phyloP scores from a whole-genome alignment of 768 basidiomycete species.

The Calocera viscosa region DNA sequence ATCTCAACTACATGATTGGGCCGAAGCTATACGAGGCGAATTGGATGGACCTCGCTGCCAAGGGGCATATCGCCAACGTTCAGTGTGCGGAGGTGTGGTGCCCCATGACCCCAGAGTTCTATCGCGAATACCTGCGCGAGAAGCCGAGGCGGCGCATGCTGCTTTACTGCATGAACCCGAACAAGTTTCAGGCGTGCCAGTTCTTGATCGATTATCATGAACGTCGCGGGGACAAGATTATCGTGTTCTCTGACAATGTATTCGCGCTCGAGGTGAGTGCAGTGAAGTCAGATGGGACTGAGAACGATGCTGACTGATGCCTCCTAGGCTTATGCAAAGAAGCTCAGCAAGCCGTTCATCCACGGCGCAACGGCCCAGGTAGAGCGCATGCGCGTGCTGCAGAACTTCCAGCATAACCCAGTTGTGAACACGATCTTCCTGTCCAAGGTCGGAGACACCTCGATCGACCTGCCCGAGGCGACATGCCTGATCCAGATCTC shows the following conservation, averaged over 20 bases:
- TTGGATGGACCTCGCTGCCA: slow-evolving; percentile 99
- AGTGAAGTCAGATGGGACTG: background rate
- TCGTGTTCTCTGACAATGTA: slow-evolving; percentile 98
- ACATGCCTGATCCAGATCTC: slow-evolving; percentile 99
- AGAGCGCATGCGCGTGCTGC: slow-evolving; percentile 89
- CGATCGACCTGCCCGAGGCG: slow-evolving; percentile 96
- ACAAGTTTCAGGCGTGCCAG: slow-evolving; percentile 98
- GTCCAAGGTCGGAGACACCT: slow-evolving; percentile 97
- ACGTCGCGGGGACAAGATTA: slow-evolving; percentile 94
- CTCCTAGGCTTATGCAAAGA: slow-evolving; percentile 76
- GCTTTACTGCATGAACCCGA: slow-evolving; percentile 98
- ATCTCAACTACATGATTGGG: slow-evolving; percentile 98
- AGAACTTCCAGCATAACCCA: slow-evolving; percentile 90
- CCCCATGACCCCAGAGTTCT: slow-evolving; percentile 99
- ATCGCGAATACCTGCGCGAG: slow-evolving; percentile 89
- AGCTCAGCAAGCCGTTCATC: slow-evolving; percentile 85
- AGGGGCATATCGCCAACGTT: slow-evolving; percentile 99
- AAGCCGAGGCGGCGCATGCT: slow-evolving; percentile 89
- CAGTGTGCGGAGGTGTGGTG: slow-evolving; percentile 99
- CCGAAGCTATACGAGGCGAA: slow-evolving; percentile 99
- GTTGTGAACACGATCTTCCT: slow-evolving; percentile 96
- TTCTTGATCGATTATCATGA: slow-evolving; percentile 98
- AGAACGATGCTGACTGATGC: slow-evolving; percentile 10
- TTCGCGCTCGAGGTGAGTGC: slow-evolving; percentile 76
- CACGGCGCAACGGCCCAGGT: slow-evolving; percentile 91